A percentile compares a stretch with the other conserved stretches of the same genome.
These are phyloP conservation scores for Stylonectria norvegica DNA, from an alignment of 2,329 filamentous ascomycete species.

Conservation along the genomic window DNA sequence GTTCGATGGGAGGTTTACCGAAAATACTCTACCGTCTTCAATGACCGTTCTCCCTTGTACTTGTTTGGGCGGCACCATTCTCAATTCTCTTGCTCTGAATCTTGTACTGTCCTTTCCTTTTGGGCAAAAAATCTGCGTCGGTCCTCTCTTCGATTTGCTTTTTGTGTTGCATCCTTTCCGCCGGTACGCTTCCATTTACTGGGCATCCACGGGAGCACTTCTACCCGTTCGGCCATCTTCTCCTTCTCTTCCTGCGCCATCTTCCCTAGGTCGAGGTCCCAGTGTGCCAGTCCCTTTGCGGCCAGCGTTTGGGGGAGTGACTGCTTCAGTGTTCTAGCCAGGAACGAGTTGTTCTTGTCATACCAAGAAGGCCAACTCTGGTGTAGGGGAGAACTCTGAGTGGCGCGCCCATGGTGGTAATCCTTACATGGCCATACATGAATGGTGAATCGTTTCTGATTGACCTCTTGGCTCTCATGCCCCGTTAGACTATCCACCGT, in stretches of 20 bases:
- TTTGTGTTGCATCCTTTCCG: background rate
- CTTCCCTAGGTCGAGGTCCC: slow-evolving; percentile 32
- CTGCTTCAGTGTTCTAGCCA: slow-evolving; percentile 35
- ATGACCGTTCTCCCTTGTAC: no score
- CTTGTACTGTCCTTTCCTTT: no score
- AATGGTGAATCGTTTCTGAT: slow-evolving; percentile 39
- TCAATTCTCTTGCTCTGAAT: no score
- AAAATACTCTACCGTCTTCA: no score
- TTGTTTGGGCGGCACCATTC: no score
- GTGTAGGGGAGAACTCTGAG: slow-evolving; percentile 36
- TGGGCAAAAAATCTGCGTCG: no score
- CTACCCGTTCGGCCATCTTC: slow-evolving; percentile 19
- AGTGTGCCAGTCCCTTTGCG: slow-evolving; percentile 41
- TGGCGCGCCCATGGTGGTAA: slow-evolving; percentile 39
- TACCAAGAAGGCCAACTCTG: slow-evolving; percentile 40
- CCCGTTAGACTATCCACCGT: background rate
- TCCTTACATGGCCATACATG: slow-evolving; percentile 37
- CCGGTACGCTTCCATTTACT: slow-evolving; percentile 16
- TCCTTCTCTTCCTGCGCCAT: slow-evolving; percentile 7
- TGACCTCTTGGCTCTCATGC: background rate
- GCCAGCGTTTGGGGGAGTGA: slow-evolving; percentile 39
- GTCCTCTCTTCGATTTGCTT: no score
- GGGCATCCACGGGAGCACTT: slow-evolving; percentile 12
- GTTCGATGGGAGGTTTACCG: no score
- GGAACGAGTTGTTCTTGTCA: slow-evolving; percentile 33